phyloP scores from a whole-genome alignment of 768 basidiomycete genomes.

The Psilocybe tampanensis region DNA sequence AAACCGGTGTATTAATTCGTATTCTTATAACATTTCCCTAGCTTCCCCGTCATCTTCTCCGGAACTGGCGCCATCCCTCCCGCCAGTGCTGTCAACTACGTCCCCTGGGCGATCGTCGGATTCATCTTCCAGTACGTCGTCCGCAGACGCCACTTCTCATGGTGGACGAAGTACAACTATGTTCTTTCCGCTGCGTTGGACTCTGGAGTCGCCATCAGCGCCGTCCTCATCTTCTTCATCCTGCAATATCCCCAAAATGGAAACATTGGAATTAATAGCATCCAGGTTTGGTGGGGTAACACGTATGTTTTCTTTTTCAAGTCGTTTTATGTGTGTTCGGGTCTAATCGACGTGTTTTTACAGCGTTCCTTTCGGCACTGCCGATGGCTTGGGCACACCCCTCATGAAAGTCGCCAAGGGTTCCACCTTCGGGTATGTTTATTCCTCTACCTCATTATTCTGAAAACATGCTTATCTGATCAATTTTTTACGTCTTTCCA shows the following conservation, averaged over 20 bases:
- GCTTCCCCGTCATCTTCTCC: conserved; percentile 61
- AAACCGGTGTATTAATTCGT: background rate
- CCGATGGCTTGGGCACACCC: conserved; percentile 41
- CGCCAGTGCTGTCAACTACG: conserved; percentile 68
- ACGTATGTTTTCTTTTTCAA: conserved; percentile 33
- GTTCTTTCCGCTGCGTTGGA: conserved; percentile 76
- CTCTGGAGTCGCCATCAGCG: conserved; percentile 62
- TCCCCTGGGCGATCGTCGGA: conserved; percentile 65
- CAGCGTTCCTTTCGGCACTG: conserved; percentile 41
- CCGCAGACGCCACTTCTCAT: conserved; percentile 60
- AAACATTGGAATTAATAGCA: conserved; percentile 50
- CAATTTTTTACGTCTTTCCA: background rate
- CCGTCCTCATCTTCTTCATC: conserved; percentile 57
- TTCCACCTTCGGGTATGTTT: conserved; percentile 21
- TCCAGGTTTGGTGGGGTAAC: conserved; percentile 78
- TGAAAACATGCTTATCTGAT: too few species aligned
- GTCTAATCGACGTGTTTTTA: conserved; percentile 3
- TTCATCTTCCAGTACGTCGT: conserved; percentile 68
- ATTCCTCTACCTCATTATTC: background rate
- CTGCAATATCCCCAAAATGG: conserved; percentile 71
- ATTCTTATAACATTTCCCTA: conserved; percentile 7
- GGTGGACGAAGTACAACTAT: conserved; percentile 74
- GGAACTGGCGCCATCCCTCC: conserved; percentile 67
- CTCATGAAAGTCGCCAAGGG: conserved; percentile 30
- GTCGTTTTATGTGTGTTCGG: conserved; percentile 17